phyloP scores from a whole-genome alignment of 768 basidiomycete species.

The Mycena capillaripes region DNA sequence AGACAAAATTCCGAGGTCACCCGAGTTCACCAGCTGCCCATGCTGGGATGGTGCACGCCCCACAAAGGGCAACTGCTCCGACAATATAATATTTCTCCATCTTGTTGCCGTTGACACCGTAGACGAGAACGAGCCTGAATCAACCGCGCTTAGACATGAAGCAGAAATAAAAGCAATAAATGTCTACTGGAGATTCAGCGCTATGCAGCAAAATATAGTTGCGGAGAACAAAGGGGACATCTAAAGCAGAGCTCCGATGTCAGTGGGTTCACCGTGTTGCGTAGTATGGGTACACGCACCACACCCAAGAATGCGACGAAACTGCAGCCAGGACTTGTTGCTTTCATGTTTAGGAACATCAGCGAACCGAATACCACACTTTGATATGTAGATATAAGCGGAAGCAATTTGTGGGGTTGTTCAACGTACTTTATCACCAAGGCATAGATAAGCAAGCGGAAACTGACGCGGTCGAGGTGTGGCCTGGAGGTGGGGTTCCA shows the following conservation, averaged over 20 bases:
- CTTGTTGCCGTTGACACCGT: conserved; percentile 3
- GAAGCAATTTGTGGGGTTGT: not conserved
- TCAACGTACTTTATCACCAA: conserved; percentile 30
- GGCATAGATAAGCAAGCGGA: conserved; percentile 2
- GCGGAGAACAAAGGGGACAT: conserved; percentile 39
- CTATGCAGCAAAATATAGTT: conserved; percentile 42
- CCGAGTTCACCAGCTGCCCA: not conserved
- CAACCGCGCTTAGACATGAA: not conserved
- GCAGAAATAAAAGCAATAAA: no score
- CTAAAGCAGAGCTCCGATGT: no score
- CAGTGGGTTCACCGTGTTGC: no score
- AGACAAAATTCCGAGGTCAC: not conserved
- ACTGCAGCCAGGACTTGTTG: not conserved
- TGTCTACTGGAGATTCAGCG: conserved; percentile 43
- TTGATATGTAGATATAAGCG: not conserved
- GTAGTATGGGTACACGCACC: no score
- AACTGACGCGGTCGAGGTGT: conserved; percentile 18
- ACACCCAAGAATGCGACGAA: conserved; percentile 24
- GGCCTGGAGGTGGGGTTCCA: not conserved
- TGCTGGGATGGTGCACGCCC: conserved; percentile 15
- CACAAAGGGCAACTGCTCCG: conserved; percentile 32
- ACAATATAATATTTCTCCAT: conserved; percentile 40
- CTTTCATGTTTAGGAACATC: not conserved
- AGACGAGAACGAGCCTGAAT: conserved; percentile 2
- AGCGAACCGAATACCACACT: not conserved